phyloP scores from a whole-genome alignment of 2,329 filamentous ascomycete genomes.

The Sporothrix globosa region DNA sequence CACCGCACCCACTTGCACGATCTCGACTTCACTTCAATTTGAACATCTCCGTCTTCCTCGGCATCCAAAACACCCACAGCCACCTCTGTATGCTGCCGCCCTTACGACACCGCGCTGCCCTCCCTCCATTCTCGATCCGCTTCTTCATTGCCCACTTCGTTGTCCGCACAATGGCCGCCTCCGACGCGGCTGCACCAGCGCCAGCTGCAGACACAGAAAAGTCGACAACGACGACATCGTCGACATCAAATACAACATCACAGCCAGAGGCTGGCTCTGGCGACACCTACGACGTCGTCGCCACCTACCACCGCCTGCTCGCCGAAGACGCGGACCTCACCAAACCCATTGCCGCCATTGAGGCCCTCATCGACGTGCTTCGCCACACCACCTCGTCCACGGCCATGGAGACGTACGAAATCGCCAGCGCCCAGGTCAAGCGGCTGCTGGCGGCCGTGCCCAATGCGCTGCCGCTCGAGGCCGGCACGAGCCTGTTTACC shows the following conservation, averaged over 20 bases:
- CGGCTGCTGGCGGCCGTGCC: constrained; percentile 76
- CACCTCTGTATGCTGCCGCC: constrained; percentile 28
- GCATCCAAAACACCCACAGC: not conserved
- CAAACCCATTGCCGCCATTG: constrained; percentile 77
- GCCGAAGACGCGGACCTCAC: constrained; percentile 78
- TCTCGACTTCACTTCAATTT: not conserved
- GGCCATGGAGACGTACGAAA: constrained; percentile 89
- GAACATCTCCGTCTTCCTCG: not conserved
- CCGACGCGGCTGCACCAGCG: constrained; percentile 18
- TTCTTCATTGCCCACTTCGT: not conserved
- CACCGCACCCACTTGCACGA: not conserved
- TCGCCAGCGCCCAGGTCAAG: constrained; percentile 75
- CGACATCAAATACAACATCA: not conserved
- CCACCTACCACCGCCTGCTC: constrained; percentile 59
- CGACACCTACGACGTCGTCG: constrained; percentile 47
- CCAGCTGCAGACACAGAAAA: not conserved
- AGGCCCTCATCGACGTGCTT: constrained; percentile 77
- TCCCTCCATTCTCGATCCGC: constrained; percentile 30
- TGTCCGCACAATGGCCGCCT: constrained; percentile 28
- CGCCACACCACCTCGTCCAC: constrained; percentile 79
- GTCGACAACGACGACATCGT: not conserved
- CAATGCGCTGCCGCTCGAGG: constrained; percentile 89
- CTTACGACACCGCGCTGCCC: not conserved
- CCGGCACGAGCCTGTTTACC: constrained; percentile 93
- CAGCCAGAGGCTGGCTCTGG: not conserved